Evolutionary conservation across 2,329 filamentous ascomycete species (phyloP), one percentile per base, ranked within the genome.

Genomic region (Zarea fungicola): DNA sequence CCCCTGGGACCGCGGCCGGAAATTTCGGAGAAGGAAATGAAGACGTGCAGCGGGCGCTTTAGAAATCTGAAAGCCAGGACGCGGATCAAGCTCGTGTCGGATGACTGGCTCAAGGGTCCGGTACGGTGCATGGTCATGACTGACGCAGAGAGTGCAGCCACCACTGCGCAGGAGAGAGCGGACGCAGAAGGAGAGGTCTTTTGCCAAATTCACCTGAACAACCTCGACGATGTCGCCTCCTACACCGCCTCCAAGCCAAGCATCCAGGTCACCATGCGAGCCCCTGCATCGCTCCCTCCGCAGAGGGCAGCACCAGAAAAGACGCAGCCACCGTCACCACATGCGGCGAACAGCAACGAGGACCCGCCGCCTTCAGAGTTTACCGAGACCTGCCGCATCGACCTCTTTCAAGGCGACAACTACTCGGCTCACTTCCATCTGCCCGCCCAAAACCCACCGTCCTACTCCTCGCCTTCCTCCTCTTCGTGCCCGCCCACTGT

Each of bases 1-100:
- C 50, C 50, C 1, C 14, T 52, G 21, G 46, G 50, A 4, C 40
- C 50, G 34, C 50, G 40, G 0, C 45, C 50, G 6, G 41, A 49
- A 14, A 49, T 52, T n/a, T 31, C 46, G n/a, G 46, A 52, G n/a
- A 25, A 5, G 19, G 50, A 49, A 8, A 49, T 52, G 46, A 52
- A 52, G 34, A 46, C 34, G 10, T 49, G 39, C 31, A 16, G 13
- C 14, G 32, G 13, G 8, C 50, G 50, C 18, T 52, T 49, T 11
- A 16, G 19, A 3, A n/a, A 5, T 3, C 5, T 13, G 9, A 29
- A 28, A n/a, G 18, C 50, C 16, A 29, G 18, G 26, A 36, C 18
- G 21, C 35, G 41, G 16, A 14, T 52, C 6, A 45, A 26, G 46
- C 19, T 52, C 19, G 31, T 37, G 2, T 21, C 46, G 4, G 32